phyloP scores from a whole-genome alignment of 495 filamentous ascomycete genomes.

The Pyrenula massariospora region DNA sequence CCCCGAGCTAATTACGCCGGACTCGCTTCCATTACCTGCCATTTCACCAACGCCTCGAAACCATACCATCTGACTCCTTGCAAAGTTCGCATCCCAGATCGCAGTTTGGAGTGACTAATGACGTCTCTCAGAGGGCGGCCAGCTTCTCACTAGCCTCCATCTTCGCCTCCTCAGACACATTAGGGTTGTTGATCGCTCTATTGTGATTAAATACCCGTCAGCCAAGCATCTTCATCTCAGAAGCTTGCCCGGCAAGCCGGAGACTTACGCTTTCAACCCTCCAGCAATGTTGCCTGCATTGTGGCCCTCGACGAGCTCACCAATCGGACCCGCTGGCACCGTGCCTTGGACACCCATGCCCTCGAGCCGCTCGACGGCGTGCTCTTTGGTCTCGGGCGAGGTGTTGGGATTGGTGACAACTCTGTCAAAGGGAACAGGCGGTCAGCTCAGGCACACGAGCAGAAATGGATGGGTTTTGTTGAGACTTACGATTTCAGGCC shows the following conservation, averaged over 20 bases:
- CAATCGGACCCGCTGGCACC: not conserved
- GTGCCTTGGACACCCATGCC: not conserved
- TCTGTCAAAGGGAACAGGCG: not conserved
- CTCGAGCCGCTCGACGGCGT: not conserved
- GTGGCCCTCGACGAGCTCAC: not conserved
- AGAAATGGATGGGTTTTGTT: too few relatives aligned
- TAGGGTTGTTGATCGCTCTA: conserved; percentile 27
- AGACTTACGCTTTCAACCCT: conserved; percentile 7
- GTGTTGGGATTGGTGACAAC: not conserved
- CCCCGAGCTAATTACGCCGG: not conserved
- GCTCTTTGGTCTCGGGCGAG: not conserved
- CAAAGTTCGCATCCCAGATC: not conserved
- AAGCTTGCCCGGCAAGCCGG: not conserved
- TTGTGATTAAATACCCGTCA: not conserved
- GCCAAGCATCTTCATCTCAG: not conserved
- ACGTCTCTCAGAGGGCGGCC: conserved; percentile 6
- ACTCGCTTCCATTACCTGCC: not conserved
- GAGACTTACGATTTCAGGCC: conserved; percentile 5
- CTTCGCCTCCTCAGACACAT: conserved; percentile 27
- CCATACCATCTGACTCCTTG: not conserved
- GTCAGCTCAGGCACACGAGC: too few relatives aligned
- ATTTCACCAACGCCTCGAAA: not conserved
- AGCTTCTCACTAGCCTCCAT: conserved; percentile 24
- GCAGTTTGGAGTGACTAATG: not conserved
- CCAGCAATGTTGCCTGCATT: not conserved